phyloP scores from a whole-genome alignment of 2,329 filamentous ascomycete species.

The Colletotrichum navitas region DNA sequence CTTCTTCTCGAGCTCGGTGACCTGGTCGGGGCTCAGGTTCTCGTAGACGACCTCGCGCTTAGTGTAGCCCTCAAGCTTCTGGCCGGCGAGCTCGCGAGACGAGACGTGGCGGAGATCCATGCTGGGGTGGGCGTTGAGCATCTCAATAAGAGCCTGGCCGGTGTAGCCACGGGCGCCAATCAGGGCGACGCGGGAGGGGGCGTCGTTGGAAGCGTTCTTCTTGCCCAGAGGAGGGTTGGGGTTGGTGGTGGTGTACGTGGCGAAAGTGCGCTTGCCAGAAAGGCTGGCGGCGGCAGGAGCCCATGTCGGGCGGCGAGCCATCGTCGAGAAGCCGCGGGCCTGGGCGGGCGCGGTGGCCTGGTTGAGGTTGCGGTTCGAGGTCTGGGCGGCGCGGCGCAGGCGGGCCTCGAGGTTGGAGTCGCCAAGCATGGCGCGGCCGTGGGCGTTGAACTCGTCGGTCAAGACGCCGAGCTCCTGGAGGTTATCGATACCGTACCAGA shows the following conservation, averaged over 20 bases:
- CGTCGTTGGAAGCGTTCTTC: slow-evolving; percentile 82
- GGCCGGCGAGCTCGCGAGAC: slow-evolving; percentile 89
- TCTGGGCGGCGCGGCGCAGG: slow-evolving; percentile 81
- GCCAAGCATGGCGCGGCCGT: slow-evolving; percentile 88
- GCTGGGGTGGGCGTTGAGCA: slow-evolving; percentile 88
- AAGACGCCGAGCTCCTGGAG: slow-evolving; percentile 85
- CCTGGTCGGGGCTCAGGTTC: slow-evolving; percentile 88
- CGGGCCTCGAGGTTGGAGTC: slow-evolving; percentile 91
- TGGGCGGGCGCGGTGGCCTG: slow-evolving; percentile 44
- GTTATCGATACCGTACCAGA: slow-evolving; percentile 93
- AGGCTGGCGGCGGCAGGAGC: slow-evolving; percentile 40
- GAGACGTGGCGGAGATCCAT: slow-evolving; percentile 94
- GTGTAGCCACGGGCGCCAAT: slow-evolving; percentile 96
- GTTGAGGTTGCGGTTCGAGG: slow-evolving; percentile 68
- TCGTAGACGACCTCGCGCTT: slow-evolving; percentile 95
- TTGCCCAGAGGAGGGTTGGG: slow-evolving; percentile 91
- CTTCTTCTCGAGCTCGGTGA: slow-evolving; percentile 84
- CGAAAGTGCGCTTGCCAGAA: slow-evolving; percentile 44
- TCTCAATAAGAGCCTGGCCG: slow-evolving; percentile 87
- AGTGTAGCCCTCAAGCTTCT: slow-evolving; percentile 88
- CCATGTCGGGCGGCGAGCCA: slow-evolving; percentile 55
- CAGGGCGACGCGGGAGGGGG: slow-evolving; percentile 83
- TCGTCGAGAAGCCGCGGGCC: slow-evolving; percentile 74
- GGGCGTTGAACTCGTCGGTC: slow-evolving; percentile 85
- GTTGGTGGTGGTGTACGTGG: slow-evolving; percentile 73